phyloP scores from a whole-genome alignment of 345 rosid genomes.

The Hypericum androsaemum region DNA sequence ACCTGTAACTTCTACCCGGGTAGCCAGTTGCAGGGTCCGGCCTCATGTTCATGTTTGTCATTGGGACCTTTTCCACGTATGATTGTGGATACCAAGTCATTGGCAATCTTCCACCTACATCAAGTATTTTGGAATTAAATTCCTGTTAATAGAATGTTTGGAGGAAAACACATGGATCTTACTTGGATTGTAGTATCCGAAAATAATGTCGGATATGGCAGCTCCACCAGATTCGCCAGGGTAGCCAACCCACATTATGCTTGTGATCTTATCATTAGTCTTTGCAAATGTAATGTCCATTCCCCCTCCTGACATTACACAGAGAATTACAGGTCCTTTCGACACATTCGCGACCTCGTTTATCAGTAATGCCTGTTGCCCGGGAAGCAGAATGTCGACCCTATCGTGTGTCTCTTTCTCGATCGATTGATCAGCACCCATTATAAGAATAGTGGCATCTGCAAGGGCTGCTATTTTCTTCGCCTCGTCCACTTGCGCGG shows the following conservation, averaged over 20 bases:
- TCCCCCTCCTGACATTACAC: constrained; percentile 96
- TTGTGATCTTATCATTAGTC: constrained; percentile 40
- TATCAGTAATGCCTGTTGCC: constrained; percentile 56
- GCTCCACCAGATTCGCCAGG: constrained; percentile 94
- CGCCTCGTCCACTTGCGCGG: constrained; percentile 52
- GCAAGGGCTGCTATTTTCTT: constrained; percentile 46
- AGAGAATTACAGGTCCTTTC: constrained; percentile 75
- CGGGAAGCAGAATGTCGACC: constrained; percentile 55
- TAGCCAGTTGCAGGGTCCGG: constrained; percentile 59
- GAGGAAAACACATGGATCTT: constrained; percentile 9
- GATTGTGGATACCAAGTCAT: constrained; percentile 98
- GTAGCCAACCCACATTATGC: constrained; percentile 89
- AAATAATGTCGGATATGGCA: constrained; percentile 79
- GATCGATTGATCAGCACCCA: constrained; percentile 70
- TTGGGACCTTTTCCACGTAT: constrained; percentile 56
- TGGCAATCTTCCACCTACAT: constrained; percentile 72
- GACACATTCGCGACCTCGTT: constrained; percentile 58
- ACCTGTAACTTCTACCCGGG: constrained; percentile 81
- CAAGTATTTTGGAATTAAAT: background rate
- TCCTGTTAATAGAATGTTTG: too few species aligned
- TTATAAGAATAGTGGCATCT: constrained; percentile 67
- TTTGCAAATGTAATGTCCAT: constrained; percentile 71
- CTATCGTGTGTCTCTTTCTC: constrained; percentile 71
- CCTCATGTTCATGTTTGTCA: constrained; percentile 98
- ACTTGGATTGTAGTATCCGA: constrained; percentile 78